Evolutionary conservation across 2,329 filamentous ascomycete species (phyloP).

Genomic region (Cladosporium phlei): DNA sequence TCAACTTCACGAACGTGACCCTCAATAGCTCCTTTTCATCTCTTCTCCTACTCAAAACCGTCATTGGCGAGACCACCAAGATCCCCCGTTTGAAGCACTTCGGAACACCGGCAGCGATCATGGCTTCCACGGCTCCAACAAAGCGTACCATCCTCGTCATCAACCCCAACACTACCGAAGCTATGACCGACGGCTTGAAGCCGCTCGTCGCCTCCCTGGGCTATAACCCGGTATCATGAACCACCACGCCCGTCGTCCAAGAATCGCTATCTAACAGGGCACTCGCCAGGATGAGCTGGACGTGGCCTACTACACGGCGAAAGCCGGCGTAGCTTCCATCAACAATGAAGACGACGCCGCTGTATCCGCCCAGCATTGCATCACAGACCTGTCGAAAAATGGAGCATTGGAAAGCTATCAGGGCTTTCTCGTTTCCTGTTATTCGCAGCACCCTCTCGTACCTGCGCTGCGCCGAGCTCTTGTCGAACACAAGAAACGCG

Average conservation of each 20-base stretch:
- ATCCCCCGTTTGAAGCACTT: neutral
- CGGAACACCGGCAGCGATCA: neutral
- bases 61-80: too few relatives aligned
- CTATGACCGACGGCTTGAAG: constrained; percentile 66
- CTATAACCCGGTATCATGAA: constrained; percentile 38
- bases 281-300: neutral
- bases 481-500: constrained; percentile 16
- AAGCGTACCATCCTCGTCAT: constrained; percentile 55
- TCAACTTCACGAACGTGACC: too few relatives aligned
- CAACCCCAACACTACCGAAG: constrained; percentile 71
- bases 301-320: constrained; percentile 60
- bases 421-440: constrained; percentile 83
- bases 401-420: constrained; percentile 46
- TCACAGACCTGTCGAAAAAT: constrained; percentile 49
- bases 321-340: constrained; percentile 67
- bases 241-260: neutral
- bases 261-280: constrained; percentile 35
- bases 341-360: constrained; percentile 67
- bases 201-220: constrained; percentile 43
- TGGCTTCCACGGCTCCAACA: neutral
- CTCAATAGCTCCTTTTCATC: too few relatives aligned
- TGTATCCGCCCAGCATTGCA: constrained; percentile 58
- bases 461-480: constrained; percentile 31
- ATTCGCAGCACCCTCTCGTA: constrained; percentile 77
- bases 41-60: too few relatives aligned